Conservation (phyloP, 805 yeast genomes). For the Wickerhamomyces chambardii region DNA sequence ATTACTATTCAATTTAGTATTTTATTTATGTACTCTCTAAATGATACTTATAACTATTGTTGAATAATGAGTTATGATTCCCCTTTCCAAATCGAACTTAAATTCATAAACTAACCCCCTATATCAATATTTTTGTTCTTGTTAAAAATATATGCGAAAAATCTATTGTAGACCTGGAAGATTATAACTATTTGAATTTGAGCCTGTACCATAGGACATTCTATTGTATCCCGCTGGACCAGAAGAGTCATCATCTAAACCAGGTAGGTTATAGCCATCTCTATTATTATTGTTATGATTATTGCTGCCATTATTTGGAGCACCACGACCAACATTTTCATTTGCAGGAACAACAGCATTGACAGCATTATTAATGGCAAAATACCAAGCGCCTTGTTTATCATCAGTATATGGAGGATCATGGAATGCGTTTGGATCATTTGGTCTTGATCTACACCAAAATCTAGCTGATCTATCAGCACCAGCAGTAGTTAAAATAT, state of each 20-base stretch:
- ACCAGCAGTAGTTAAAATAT: conserved; percentile 83
- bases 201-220: neutral
- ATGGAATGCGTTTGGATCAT: conserved; percentile 73
- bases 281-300: conserved; percentile 1
- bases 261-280: conserved; percentile 8
- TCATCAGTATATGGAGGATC: conserved; percentile 74
- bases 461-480: conserved; percentile 88
- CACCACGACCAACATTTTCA: conserved; percentile 15
- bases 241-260: conserved; percentile 6
- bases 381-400: conserved; percentile 48
- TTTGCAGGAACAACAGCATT: conserved; percentile 23
- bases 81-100: too few species aligned
- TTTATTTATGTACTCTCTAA: too few species aligned
- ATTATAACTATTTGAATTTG: neutral
- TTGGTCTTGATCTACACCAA: conserved; percentile 92
- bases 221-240: neutral
- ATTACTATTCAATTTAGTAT: too few species aligned
- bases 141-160: too few species aligned
- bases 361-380: conserved; percentile 28
- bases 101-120: too few species aligned
- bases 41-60: too few species aligned
- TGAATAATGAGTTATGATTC: too few species aligned
- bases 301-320: neutral
- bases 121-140: too few species aligned
- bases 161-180: neutral